A percentile compares a stretch with the other conserved stretches of the same genome.
These are phyloP conservation scores for Candida alai DNA, from an alignment of 805 yeast species.

Conservation along the genomic window DNA sequence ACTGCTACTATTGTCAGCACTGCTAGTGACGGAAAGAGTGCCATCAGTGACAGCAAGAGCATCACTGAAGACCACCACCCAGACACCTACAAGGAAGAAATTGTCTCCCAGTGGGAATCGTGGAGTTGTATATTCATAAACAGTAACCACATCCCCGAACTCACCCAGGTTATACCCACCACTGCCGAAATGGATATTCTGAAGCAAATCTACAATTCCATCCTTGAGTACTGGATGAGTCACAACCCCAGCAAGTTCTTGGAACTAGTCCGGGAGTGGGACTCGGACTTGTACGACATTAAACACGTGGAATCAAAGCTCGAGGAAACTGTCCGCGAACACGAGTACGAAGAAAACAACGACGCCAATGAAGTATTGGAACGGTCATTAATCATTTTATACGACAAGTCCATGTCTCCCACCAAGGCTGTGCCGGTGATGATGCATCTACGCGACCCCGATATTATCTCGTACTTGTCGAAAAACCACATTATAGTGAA, in stretches of 20 bases:
- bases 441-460: conserved; percentile 49
- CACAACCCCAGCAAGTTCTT: conserved; percentile 29
- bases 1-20: neutral
- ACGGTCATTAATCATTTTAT: conserved; percentile 47
- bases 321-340: conserved; percentile 43
- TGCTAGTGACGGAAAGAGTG: conserved; percentile 16
- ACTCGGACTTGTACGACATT: conserved; percentile 47
- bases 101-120: conserved; percentile 53
- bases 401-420: conserved; percentile 55
- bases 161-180: conserved; percentile 58
- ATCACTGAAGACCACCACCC: conserved; percentile 21
- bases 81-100: conserved; percentile 20
- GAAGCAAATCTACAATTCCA: conserved; percentile 23
- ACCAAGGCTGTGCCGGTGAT: conserved; percentile 62
- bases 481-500: conserved; percentile 58
- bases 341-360: conserved; percentile 12
- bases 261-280: conserved; percentile 54
- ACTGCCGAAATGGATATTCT: conserved; percentile 32
- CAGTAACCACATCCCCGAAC: conserved; percentile 38
- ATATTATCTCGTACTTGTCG: conserved; percentile 55
- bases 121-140: conserved; percentile 56
- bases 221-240: conserved; percentile 50
- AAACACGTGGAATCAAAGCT: conserved; percentile 41
- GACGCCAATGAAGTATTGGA: conserved; percentile 25
- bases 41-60: conserved; percentile 29